These are phyloP conservation scores for Cetradonia linearis DNA, from an alignment of 495 filamentous ascomycete genomes.

Conservation along the genomic window DNA sequence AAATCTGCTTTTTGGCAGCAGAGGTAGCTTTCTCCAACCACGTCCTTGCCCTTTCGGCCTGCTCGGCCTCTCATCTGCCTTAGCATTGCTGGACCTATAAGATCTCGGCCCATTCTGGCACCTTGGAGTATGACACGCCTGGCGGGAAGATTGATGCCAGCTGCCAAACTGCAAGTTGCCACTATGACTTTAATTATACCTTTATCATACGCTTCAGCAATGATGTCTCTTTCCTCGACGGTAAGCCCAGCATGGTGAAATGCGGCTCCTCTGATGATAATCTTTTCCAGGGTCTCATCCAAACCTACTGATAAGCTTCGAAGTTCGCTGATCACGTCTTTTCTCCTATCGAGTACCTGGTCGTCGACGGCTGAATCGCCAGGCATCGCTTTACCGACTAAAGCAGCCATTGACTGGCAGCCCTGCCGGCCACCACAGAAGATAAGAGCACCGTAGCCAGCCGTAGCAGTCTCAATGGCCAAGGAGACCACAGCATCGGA, in stretches of 20 bases:
- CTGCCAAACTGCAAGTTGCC: conserved; percentile 76
- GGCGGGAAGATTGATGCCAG: conserved; percentile 70
- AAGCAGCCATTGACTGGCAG: conserved; percentile 52
- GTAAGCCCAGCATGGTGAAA: conserved; percentile 80
- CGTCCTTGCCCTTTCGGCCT: conserved; percentile 74
- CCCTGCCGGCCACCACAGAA: conserved; percentile 64
- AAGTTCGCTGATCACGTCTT: conserved; percentile 59
- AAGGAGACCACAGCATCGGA: conserved; percentile 63
- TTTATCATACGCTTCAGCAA: conserved; percentile 62
- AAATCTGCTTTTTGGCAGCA: conserved; percentile 64
- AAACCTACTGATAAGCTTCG: conserved; percentile 57
- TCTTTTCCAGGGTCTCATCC: conserved; percentile 56
- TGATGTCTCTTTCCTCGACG: conserved; percentile 66
- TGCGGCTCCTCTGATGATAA: conserved; percentile 55
- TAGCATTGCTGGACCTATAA: conserved; percentile 69
- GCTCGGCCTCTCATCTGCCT: conserved; percentile 80
- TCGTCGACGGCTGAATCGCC: conserved; percentile 33
- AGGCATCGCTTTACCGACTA: conserved; percentile 56
- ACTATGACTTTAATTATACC: conserved; percentile 63
- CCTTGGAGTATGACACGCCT: conserved; percentile 70
- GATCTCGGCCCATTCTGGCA: conserved; percentile 67
- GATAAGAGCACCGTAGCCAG: conserved; percentile 62
- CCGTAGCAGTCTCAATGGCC: conserved; percentile 52
- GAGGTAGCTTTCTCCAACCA: conserved; percentile 69
- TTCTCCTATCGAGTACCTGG: conserved; percentile 44